Percentiles rank a stretch among this genome's conserved stretches.
Conservation (phyloP, 768 basidiomycete genomes). For the Amanita inopinata region DNA sequence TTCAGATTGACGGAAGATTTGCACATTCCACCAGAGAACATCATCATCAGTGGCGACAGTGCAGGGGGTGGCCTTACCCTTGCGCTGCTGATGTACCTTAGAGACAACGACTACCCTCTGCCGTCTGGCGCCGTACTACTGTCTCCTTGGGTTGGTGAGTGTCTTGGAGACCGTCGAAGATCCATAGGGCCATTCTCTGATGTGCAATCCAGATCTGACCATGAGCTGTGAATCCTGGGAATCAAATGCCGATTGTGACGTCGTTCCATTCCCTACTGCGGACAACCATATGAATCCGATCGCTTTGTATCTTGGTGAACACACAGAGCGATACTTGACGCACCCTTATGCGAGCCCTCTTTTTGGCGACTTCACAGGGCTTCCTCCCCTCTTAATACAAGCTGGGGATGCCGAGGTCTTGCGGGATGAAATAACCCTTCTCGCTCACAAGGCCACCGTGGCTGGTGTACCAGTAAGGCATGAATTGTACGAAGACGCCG, state of each 20-base stretch:
- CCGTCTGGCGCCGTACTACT: slow-evolving; percentile 83
- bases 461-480: slow-evolving; percentile 82
- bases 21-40: slow-evolving; percentile 84
- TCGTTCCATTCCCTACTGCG: slow-evolving; percentile 61
- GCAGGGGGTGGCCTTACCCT: slow-evolving; percentile 87
- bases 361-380: slow-evolving; percentile 78
- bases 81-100: slow-evolving; percentile 84
- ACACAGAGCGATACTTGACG: slow-evolving; percentile 73
- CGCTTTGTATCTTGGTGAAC: slow-evolving; percentile 83
- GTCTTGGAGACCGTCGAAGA: not conserved
- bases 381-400: slow-evolving; percentile 89
- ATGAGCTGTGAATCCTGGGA: slow-evolving; percentile 99
- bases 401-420: slow-evolving; percentile 92
- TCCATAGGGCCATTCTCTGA: slow-evolving; percentile 6
- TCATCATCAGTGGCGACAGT: slow-evolving; percentile 83
- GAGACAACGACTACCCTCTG: slow-evolving; percentile 81
- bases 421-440: slow-evolving; percentile 84
- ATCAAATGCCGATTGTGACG: slow-evolving; percentile 79
- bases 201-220: slow-evolving; percentile 57
- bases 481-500: slow-evolving; percentile 87
- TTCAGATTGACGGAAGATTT: slow-evolving; percentile 82
- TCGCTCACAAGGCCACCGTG: slow-evolving; percentile 87
- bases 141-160: slow-evolving; percentile 93
- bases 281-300: slow-evolving; percentile 91
- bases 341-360: slow-evolving; percentile 95